Evolutionary conservation across 345 rosid species (phyloP), one percentile per base, ranked within the genome.

Genomic region (Eutrema heterophyllum): DNA sequence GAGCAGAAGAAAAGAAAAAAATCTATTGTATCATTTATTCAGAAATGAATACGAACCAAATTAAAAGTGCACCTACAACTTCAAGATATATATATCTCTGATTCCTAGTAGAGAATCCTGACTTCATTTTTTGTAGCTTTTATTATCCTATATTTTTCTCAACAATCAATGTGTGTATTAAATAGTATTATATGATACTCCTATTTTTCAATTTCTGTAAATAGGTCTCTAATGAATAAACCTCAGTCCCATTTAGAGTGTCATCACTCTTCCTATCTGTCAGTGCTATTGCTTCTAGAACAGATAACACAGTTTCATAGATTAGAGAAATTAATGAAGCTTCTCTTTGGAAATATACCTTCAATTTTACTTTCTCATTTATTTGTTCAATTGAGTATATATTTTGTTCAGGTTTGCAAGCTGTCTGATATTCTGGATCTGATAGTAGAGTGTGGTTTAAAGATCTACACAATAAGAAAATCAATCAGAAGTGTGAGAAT

Each of bases 251-350:
- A 76, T 76, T 76, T 70, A 76, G 70, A 63, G 58, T 69, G 60
- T 63, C 66, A 69, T 53, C 53, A 41, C 60, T 55, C 52, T 53
- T n/a, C 61, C 7, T 55, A 45, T 41, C 52, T 76, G 79, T 62
- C 75, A 76, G 71, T 54, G 44, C 65, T 69, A 69, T 76, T 61
- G 59, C 70, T 76, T 76, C 65, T 55, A 38, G 0, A 70, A 14
- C 51, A 75, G 74, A 50, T 49, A 57, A 74, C 78, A 66, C 53
- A 41, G 55, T 60, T 66, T 67, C 49, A 60, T 45, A 51, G 45
- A 58, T 58, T 68, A 75, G n/a, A n/a, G n/a, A n/a, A n/a, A n/a
- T n/a, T 68, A 75, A 75, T 75, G 78, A 74, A 67, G 79, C 58
- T 46, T 65, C 24, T 54, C 39, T 73, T 64, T 73, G 4, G 21